Conservation (phyloP, 2,329 filamentous ascomycete genomes). For the Neopestalotiopsis sp. region DNA sequence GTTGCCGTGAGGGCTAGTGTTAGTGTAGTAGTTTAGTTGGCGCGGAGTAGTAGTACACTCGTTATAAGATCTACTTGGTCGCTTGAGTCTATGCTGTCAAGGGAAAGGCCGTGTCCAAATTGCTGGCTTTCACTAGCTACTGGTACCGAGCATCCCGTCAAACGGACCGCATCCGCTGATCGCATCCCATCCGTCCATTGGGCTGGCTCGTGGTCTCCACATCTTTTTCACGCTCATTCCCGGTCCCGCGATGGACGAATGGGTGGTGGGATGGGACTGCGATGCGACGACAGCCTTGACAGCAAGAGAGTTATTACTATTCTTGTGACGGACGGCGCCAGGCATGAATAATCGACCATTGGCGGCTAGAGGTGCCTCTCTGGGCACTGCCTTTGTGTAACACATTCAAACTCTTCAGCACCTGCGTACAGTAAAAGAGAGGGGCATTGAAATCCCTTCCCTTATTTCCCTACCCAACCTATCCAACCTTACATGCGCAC, state of each 20-base stretch:
- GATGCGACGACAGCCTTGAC: background rate
- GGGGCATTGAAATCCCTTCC: no score
- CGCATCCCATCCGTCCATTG: background rate
- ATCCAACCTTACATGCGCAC: no score
- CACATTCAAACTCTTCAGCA: background rate
- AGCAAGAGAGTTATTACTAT: background rate
- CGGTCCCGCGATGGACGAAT: background rate
- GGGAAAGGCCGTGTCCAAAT: background rate
- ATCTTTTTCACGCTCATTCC: background rate
- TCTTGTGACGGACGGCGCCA: background rate
- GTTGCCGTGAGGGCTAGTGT: background rate
- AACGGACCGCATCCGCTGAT: constrained; percentile 1
- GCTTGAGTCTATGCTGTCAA: no score
- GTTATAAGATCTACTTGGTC: no score
- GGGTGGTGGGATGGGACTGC: background rate
- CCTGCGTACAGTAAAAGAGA: no score
- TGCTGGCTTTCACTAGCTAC: background rate
- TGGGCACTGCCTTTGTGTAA: background rate
- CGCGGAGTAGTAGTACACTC: background rate
- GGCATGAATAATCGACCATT: background rate
- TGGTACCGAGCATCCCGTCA: background rate
- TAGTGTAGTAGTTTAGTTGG: background rate
- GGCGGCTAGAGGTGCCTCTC: background rate
- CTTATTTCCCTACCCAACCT: no score
- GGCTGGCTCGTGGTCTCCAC: background rate